Conservation (phyloP, 1,284 basidiomycete species). For the Ceratobasidium sp. region DNA sequence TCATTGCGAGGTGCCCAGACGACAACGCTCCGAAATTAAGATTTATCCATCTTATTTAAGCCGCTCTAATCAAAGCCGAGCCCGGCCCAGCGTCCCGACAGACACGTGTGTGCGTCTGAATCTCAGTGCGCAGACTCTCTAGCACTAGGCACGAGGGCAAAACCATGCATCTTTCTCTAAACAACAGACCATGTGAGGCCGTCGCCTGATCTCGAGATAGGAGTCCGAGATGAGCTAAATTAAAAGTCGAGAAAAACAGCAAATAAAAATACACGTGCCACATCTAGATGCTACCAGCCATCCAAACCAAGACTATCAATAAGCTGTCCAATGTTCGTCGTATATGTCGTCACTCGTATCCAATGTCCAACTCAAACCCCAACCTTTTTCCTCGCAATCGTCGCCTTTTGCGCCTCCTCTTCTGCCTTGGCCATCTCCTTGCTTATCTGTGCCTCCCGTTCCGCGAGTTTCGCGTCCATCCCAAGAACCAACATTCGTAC, state of each 20-base stretch:
- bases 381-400: conserved; percentile 24
- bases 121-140: background rate
- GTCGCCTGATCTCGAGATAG: background rate
- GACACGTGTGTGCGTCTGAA: conserved; percentile 9
- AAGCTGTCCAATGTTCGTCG: background rate
- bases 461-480: conserved; percentile 41
- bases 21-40: background rate
- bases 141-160: background rate
- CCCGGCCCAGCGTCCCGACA: background rate
- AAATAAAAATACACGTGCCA: conserved; percentile 8
- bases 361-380: conserved; percentile 5
- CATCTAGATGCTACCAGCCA: conserved; percentile 8
- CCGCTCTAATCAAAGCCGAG: background rate
- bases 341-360: background rate
- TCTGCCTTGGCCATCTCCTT: conserved; percentile 38
- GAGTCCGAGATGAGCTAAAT: background rate
- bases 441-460: conserved; percentile 40
- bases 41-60: background rate
- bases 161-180: background rate
- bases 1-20: no score
- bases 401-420: conserved; percentile 35
- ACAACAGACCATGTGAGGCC: background rate
- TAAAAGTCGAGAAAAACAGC: background rate
- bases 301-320: background rate
- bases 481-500: conserved; percentile 40